These are phyloP conservation scores for Talaromyces atroroseus DNA, from an alignment of 2,329 filamentous ascomycete species.

Conservation along the genomic window DNA sequence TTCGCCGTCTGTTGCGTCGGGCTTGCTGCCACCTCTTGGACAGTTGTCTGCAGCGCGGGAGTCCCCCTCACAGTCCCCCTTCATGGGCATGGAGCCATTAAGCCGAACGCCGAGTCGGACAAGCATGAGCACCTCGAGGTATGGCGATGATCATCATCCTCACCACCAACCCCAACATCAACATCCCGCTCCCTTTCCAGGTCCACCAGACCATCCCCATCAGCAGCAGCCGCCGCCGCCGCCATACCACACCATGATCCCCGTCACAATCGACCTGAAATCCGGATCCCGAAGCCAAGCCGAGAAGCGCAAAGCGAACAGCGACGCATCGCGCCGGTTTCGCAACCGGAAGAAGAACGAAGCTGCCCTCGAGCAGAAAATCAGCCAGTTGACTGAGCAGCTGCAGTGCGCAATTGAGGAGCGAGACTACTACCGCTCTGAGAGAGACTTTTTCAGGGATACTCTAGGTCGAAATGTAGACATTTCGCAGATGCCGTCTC, in stretches of 20 bases:
- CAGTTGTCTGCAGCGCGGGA: constrained; percentile 14
- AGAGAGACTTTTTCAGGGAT: constrained; percentile 38
- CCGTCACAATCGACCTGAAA: constrained; percentile 34
- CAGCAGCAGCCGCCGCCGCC: background rate
- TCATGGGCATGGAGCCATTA: constrained; percentile 22
- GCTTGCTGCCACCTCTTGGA: constrained; percentile 18
- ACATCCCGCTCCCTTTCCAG: background rate
- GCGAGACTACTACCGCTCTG: constrained; percentile 35
- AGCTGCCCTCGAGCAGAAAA: constrained; percentile 34
- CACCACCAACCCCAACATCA: background rate
- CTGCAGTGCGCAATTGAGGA: constrained; percentile 30
- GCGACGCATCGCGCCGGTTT: constrained; percentile 37
- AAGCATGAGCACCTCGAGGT: constrained; percentile 16
- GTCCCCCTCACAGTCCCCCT: constrained; percentile 18
- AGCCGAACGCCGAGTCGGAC: constrained; percentile 21
- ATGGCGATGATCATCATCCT: constrained; percentile 17
- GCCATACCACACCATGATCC: constrained; percentile 27
- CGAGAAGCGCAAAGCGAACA: constrained; percentile 40
- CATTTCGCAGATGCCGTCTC: constrained; percentile 23
- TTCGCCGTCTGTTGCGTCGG: constrained; percentile 24
- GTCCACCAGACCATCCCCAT: background rate
- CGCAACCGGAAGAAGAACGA: constrained; percentile 39
- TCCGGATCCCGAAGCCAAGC: constrained; percentile 38
- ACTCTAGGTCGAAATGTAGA: constrained; percentile 23
- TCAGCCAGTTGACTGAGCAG: constrained; percentile 30